These are phyloP conservation scores for Neurospora africana DNA, from an alignment of 495 filamentous ascomycete species.

Conservation along the genomic window DNA sequence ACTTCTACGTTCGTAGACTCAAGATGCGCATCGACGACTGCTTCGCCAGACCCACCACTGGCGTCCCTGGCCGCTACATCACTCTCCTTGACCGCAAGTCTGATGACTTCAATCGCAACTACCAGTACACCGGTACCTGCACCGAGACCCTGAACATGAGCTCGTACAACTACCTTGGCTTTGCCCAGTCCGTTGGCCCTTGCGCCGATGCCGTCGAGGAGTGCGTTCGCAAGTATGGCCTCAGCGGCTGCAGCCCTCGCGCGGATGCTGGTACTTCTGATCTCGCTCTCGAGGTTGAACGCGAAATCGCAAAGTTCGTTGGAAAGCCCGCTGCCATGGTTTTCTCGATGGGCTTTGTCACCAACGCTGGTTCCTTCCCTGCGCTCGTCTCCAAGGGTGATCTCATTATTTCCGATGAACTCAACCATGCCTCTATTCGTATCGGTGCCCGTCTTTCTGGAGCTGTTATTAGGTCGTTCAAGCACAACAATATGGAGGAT, in stretches of 20 bases:
- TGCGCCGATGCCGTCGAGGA: constrained; percentile 93
- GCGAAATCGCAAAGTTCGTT: constrained; percentile 78
- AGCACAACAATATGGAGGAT: constrained; percentile 89
- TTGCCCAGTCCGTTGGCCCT: constrained; percentile 93
- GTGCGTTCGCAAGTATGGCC: constrained; percentile 69
- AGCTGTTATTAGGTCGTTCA: constrained; percentile 90
- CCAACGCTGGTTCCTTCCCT: constrained; percentile 84
- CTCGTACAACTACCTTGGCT: constrained; percentile 98
- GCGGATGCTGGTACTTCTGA: constrained; percentile 81
- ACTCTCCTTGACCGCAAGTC: constrained; percentile 82
- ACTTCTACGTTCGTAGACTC: constrained; percentile 87
- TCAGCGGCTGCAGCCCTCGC: constrained; percentile 69
- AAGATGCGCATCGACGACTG: constrained; percentile 95
- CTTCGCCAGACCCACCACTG: constrained; percentile 83
- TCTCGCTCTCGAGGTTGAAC: constrained; percentile 78
- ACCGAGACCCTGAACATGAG: constrained; percentile 98
- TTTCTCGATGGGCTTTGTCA: constrained; percentile 97
- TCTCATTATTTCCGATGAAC: constrained; percentile 88
- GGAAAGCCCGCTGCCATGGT: constrained; percentile 92
- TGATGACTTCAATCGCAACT: constrained; percentile 78
- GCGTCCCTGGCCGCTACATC: constrained; percentile 88
- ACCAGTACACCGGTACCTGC: constrained; percentile 74
- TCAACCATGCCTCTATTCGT: constrained; percentile 95
- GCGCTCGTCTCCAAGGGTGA: constrained; percentile 84
- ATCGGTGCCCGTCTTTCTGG: constrained; percentile 90